Base-by-base conservation (phyloP, 768 basidiomycete genomes). In the Sporobolomyces pararoseus region DNA sequence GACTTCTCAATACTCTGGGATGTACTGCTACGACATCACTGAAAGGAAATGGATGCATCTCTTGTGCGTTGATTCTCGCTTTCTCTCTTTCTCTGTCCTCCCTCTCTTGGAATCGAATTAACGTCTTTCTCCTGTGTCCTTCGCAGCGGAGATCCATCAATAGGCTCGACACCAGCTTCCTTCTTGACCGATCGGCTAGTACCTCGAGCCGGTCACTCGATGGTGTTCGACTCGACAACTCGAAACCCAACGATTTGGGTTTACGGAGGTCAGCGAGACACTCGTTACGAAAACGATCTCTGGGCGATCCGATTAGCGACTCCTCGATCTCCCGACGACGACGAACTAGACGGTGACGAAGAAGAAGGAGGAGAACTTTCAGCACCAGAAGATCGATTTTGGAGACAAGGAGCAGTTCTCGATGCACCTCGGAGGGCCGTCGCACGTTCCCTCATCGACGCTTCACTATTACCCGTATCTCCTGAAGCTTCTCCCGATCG, bases 161-260 rank as follows among this genome's bases (percentile, higher is more conserved):
- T 58, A 2, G 10, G 17, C 14, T 14, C 63, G 23, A 47, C 46
- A 12, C 49, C 64, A 16, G 31, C 44, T 29, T 16, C 46, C 2
- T 51, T 54, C 39, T 34, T 37, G 13, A n/a, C 63, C 5, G 62
- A 67, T 12, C 61, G 75, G 7, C 65, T 77, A 6, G 65, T 75
- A 19, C 70, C 73, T 2, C 73, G 76, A 2, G 70, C 67, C 3
- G 75, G 76, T 10, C 75, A 76, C 57, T 68, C 73, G 27, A 70
- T 77, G 57, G 47, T 71, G 4, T 62, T 70, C 51, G 74, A 77
- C 54, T 6, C 64, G 10, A 4, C 19, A 32, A 13, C 37, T 13
- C 27, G 49, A 21, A 23, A 23, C 44, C 59, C 64, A 27, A 57
- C 59, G n/a, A 64, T 77, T 10, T 69, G 73, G 47, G 44, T 77